Evolutionary conservation across 257 asterid genomes (phyloP).

Genomic region (Przewalskia tangutica): DNA sequence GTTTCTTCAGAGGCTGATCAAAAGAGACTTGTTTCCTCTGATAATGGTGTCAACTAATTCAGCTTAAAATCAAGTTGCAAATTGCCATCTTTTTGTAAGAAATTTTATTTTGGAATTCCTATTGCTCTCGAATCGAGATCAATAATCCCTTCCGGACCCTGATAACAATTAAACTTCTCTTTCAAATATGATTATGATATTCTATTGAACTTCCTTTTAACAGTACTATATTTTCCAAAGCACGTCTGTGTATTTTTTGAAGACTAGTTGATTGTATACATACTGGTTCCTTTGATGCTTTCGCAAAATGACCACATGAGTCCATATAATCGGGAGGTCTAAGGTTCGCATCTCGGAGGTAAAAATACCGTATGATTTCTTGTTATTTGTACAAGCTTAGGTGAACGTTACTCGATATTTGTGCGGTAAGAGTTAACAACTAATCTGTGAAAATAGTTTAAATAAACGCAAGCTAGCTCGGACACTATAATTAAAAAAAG

Average conservation of each 20-base stretch:
- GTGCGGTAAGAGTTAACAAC: too few species aligned
- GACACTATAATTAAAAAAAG: too few species aligned
- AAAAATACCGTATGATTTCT: too few species aligned
- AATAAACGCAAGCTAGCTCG: too few species aligned
- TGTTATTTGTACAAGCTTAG: too few species aligned
- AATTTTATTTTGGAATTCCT: background rate
- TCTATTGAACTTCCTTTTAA: background rate
- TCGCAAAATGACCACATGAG: background rate
- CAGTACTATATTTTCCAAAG: background rate
- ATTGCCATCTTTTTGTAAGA: background rate
- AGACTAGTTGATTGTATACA: background rate
- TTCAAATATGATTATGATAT: background rate
- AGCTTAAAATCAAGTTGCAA: background rate
- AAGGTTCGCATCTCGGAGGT: too few species aligned
- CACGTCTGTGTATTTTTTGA: background rate
- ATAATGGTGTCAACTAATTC: conserved; percentile 12
- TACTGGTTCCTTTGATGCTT: background rate
- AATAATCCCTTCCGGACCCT: background rate
- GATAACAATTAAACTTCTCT: background rate
- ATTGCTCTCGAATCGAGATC: background rate
- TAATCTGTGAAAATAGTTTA: too few species aligned
- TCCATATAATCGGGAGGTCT: background rate
- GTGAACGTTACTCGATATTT: too few species aligned
- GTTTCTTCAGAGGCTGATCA: conserved; percentile 23
- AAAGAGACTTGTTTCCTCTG: conserved; percentile 16